Evolutionary conservation across 2,329 filamentous ascomycete genomes (phyloP).

Genomic region (Colletotrichum musae): DNA sequence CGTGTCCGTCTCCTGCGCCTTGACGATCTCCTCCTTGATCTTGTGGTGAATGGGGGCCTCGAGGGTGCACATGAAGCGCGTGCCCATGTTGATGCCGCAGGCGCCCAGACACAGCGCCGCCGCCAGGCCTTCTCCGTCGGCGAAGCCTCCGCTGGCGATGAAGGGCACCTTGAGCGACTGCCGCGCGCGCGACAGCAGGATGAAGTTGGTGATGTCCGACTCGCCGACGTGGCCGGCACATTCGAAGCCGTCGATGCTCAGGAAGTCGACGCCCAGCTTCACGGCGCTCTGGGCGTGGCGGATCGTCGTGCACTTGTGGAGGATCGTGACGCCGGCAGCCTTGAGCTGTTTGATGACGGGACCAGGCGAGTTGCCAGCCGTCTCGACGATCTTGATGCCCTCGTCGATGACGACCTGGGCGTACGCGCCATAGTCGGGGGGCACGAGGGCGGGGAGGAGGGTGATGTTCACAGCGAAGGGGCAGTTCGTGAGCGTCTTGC

Average conservation of each 20-base stretch:
- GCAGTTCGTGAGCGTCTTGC: conserved; percentile 81
- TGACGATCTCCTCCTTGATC: conserved; percentile 94
- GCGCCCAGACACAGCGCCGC: conserved; percentile 92
- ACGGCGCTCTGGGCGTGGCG: conserved; percentile 91
- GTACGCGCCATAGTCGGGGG: conserved; percentile 93
- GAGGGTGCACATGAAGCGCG: conserved; percentile 95
- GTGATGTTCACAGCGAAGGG: conserved; percentile 97
- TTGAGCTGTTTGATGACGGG: conserved; percentile 93
- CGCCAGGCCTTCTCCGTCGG: conserved; percentile 92
- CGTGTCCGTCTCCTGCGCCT: conserved; percentile 91
- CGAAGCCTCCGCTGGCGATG: conserved; percentile 96
- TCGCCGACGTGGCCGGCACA: conserved; percentile 93
- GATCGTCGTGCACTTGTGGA: conserved; percentile 99
- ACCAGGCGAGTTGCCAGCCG: conserved; percentile 88
- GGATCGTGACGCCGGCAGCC: conserved; percentile 80
- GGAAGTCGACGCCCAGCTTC: conserved; percentile 95
- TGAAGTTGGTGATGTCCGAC: conserved; percentile 90
- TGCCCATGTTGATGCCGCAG: conserved; percentile 98
- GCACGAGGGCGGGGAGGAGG: conserved; percentile 88
- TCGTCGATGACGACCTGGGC: conserved; percentile 94
- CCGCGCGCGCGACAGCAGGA: conserved; percentile 86
- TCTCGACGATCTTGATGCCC: conserved; percentile 92
- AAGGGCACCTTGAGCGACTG: conserved; percentile 90
- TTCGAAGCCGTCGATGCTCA: conserved; percentile 98
- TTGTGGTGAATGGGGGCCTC: conserved; percentile 94